Evolutionary conservation across 345 rosid species (phyloP).

Genomic region (Noccaea caerulescens): DNA sequence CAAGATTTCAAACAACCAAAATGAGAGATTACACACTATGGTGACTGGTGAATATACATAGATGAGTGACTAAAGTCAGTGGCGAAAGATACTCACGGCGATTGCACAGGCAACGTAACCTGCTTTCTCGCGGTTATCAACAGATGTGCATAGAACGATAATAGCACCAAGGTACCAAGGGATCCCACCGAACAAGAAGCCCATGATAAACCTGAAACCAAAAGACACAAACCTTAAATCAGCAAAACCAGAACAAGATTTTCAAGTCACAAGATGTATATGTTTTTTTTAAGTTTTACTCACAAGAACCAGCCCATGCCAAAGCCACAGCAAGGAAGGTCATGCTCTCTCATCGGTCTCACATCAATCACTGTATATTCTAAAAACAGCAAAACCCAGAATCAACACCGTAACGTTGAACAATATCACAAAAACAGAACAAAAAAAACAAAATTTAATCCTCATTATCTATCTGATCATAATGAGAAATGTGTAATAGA

Average conservation of each 20-base stretch:
- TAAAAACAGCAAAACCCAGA: constrained; percentile 34
- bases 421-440: neutral
- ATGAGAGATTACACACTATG: neutral
- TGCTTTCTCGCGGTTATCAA: constrained; percentile 81
- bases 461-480: constrained; percentile 15
- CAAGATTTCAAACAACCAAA: constrained; percentile 8
- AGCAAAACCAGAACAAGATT: neutral
- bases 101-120: constrained; percentile 82
- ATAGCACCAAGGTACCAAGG: constrained; percentile 87
- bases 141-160: constrained; percentile 54
- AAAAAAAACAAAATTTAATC: neutral
- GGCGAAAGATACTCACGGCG: constrained; percentile 57
- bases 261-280: neutral
- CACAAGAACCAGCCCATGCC: constrained; percentile 94
- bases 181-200: constrained; percentile 83
- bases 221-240: neutral
- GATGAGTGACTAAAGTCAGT: neutral
- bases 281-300: constrained; percentile 38
- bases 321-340: constrained; percentile 82
- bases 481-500: neutral
- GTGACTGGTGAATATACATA: neutral
- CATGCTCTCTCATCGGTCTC: constrained; percentile 51
- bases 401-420: constrained; percentile 5
- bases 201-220: constrained; percentile 63
- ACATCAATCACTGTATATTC: constrained; percentile 66